phyloP scores from a whole-genome alignment of 768 basidiomycete species.

The Agaricus sinodeliciosus region DNA sequence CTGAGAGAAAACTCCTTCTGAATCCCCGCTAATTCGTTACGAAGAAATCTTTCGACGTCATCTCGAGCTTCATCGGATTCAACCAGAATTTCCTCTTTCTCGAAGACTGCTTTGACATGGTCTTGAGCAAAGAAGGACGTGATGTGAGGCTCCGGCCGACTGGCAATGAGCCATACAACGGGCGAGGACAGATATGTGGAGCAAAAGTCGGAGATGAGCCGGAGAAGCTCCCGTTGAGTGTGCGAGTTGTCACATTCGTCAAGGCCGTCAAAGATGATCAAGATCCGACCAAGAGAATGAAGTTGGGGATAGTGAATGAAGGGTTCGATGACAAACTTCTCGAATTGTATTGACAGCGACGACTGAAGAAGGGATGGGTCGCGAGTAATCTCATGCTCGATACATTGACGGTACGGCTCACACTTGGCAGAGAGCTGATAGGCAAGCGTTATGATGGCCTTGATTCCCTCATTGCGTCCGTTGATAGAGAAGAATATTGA shows the following conservation, averaged over 20 bases:
- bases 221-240: not conserved
- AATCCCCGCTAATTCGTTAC: not conserved
- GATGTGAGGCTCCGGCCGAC: not conserved
- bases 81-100: not conserved
- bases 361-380: constrained; percentile 9
- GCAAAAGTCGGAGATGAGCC: not conserved
- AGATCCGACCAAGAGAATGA: not conserved
- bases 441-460: constrained; percentile 12
- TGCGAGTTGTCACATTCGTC: not conserved
- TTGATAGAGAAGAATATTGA: not conserved
- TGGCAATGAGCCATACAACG: not conserved
- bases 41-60: not conserved
- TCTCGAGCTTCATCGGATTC: not conserved
- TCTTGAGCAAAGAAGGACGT: not conserved
- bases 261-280: not conserved
- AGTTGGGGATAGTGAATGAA: not conserved
- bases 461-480: not conserved
- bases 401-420: not conserved
- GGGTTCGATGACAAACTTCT: constrained; percentile 12
- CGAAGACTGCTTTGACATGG: not conserved
- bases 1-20: not conserved
- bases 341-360: constrained; percentile 10
- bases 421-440: constrained; percentile 14
- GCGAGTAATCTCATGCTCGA: constrained; percentile 6
- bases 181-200: not conserved